Conservation (phyloP, 2,329 filamentous ascomycete species). For the Fusarium sp. region DNA sequence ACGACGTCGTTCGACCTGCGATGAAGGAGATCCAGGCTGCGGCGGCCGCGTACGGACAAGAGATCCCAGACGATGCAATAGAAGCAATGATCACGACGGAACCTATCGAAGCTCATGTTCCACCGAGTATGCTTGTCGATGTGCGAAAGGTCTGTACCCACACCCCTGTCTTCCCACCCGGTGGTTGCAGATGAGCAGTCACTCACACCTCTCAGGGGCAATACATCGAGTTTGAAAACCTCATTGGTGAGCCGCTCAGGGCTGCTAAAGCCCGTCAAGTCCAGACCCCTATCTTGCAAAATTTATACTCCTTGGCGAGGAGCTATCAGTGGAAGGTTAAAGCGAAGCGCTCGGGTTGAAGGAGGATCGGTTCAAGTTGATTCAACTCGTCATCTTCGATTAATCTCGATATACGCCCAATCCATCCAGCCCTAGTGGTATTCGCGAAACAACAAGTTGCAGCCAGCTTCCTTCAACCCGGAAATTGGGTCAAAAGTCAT, state of each 20-base stretch:
- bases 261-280: conserved; percentile 33
- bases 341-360: conserved; percentile 10
- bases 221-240: conserved; percentile 42
- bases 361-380: neutral
- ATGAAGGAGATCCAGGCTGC: conserved; percentile 40
- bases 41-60: conserved; percentile 39
- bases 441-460: neutral
- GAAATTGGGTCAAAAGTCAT: conserved; percentile 31
- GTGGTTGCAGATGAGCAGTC: neutral
- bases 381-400: conserved; percentile 1
- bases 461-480: neutral
- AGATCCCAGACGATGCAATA: conserved; percentile 37
- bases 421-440: neutral
- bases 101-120: conserved; percentile 39
- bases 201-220: conserved; percentile 35
- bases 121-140: conserved; percentile 42
- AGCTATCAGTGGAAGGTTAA: conserved; percentile 41
- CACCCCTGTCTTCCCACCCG: neutral
- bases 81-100: conserved; percentile 37
- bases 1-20: conserved; percentile 37
- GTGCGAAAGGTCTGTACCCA: conserved; percentile 31
- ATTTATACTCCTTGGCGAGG: conserved; percentile 35
- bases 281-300: conserved; percentile 28
- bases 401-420: neutral
- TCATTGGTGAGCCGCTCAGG: conserved; percentile 41